These are phyloP conservation scores for Fusarium veterinarium DNA, from an alignment of 2,329 filamentous ascomycete genomes.

Conservation along the genomic window DNA sequence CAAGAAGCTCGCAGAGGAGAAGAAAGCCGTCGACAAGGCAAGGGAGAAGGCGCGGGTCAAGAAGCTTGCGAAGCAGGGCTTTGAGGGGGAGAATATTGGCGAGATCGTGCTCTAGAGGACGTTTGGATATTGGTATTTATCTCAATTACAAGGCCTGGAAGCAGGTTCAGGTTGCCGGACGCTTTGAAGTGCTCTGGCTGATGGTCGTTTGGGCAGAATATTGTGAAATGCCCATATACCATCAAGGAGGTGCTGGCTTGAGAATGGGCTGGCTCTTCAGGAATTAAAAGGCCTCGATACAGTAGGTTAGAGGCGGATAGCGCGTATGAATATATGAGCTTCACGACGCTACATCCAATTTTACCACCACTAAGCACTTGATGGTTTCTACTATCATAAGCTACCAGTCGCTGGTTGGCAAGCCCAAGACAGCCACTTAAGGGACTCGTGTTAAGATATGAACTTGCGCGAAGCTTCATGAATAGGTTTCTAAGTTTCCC, in stretches of 20 bases:
- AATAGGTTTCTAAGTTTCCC: not conserved
- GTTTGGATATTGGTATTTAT: constrained; percentile 5
- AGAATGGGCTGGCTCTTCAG: constrained; percentile 10
- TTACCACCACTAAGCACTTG: not conserved
- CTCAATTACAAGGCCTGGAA: constrained; percentile 10
- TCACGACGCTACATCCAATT: constrained; percentile 1
- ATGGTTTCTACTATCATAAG: not conserved
- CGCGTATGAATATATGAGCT: constrained; percentile 33
- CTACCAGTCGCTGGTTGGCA: not conserved
- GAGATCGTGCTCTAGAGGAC: constrained; percentile 72
- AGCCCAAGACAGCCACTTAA: not conserved
- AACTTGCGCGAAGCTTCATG: not conserved
- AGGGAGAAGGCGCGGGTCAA: constrained; percentile 78
- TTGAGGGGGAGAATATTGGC: constrained; percentile 86
- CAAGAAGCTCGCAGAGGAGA: constrained; percentile 77
- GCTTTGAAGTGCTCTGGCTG: constrained; percentile 35
- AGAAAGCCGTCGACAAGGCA: constrained; percentile 74
- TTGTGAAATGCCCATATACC: constrained; percentile 68
- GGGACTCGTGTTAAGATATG: not conserved
- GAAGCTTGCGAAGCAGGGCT: constrained; percentile 82
- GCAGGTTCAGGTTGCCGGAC: not conserved
- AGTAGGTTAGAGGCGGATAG: constrained; percentile 30
- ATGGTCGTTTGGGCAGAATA: constrained; percentile 64
- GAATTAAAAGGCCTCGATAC: constrained; percentile 11
- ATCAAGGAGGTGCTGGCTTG: constrained; percentile 8